These are phyloP conservation scores for Entomophthora muscae DNA, from an alignment of 371 early-diverging fungal genomes.

Conservation along the genomic window DNA sequence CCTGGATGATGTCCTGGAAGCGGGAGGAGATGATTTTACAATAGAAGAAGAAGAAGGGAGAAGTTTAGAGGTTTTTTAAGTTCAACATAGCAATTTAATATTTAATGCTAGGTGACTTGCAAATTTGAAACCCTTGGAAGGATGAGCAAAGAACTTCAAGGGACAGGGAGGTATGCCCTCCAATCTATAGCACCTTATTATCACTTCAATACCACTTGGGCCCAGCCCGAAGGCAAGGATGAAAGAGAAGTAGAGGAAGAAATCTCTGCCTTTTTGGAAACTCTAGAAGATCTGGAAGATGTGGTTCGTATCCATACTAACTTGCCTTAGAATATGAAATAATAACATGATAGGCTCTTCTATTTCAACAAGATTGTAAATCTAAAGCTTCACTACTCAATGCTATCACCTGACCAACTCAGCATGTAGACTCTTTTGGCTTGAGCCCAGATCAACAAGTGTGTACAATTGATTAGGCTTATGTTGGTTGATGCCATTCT, in stretches of 20 bases:
- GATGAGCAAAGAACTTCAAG: background rate
- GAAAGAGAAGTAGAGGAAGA: conserved; percentile 16
- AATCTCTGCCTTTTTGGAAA: conserved; percentile 23
- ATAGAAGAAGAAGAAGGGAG: conserved; percentile 14
- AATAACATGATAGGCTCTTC: background rate
- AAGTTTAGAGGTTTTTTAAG: background rate
- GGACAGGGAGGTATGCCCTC: background rate
- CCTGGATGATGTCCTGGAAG: conserved; percentile 35
- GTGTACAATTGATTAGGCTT: no score
- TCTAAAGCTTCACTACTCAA: no score
- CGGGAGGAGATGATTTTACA: conserved; percentile 36
- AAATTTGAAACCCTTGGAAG: background rate
- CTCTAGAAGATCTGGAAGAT: conserved; percentile 31
- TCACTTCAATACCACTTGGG: conserved; percentile 22
- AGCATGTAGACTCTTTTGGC: no score
- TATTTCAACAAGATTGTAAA: background rate
- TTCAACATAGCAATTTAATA: conserved; percentile 29
- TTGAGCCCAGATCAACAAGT: no score
- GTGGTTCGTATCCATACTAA: conserved; percentile 35
- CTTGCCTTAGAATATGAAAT: background rate
- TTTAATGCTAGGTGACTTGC: background rate
- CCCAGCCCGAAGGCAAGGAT: conserved; percentile 18
- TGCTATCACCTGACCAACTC: no score
- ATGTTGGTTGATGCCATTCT: no score
- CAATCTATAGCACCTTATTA: conserved; percentile 13